Conservation (phyloP, 441 rosid genomes). For the Jatropha multifida region DNA sequence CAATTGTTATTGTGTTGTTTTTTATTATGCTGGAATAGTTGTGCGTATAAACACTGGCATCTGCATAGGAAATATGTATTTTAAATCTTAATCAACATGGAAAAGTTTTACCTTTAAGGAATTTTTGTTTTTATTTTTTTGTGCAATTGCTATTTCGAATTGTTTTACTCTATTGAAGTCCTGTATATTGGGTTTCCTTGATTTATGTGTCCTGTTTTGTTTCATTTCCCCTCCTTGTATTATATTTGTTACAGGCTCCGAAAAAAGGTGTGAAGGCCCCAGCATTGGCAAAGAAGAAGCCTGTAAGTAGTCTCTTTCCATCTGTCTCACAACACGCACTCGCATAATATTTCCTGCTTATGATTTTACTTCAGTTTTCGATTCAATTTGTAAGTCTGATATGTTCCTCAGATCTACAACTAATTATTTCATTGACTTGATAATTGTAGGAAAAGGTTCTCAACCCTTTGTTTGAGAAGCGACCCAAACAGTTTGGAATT, state of each 20-base stretch:
- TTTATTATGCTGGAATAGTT: background rate
- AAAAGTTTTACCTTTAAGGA: background rate
- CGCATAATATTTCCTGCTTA: background rate
- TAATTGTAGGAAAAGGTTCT: constrained; percentile 64
- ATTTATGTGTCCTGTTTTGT: background rate
- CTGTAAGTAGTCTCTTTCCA: background rate
- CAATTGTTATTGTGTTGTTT: background rate
- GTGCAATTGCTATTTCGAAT: too few species aligned
- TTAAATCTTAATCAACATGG: background rate
- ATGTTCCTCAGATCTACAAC: background rate
- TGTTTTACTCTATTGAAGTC: too few species aligned
- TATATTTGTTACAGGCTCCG: constrained; percentile 12
- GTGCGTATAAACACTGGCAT: background rate
- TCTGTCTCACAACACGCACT: background rate
- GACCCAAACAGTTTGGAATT: constrained; percentile 86
- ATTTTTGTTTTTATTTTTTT: background rate
- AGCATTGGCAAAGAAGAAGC: constrained; percentile 3
- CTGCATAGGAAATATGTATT: too few species aligned
- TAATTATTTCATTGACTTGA: background rate
- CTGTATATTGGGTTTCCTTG: background rate
- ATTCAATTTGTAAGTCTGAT: background rate
- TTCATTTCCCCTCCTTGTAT: background rate
- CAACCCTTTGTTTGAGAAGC: constrained; percentile 83
- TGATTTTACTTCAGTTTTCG: background rate
- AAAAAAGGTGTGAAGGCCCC: constrained; percentile 15